Percentiles rank a stretch among this genome's conserved stretches.
Evolutionary conservation across 148 eudicot species (phyloP).

Genomic region (Rhododendron williamsianum): DNA sequence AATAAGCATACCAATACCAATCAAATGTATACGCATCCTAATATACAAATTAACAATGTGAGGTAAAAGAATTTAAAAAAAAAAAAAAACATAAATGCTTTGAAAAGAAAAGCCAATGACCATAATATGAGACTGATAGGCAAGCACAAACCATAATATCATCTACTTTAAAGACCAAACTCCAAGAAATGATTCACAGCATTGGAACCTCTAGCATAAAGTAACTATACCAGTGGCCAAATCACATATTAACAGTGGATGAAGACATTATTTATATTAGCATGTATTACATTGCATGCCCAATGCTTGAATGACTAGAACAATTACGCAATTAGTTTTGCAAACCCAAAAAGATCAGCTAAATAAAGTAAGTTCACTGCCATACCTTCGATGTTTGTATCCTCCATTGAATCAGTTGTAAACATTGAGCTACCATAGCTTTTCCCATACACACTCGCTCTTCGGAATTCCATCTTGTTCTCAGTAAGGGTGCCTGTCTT

Average conservation of each 20-base stretch:
- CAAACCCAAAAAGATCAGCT: not conserved
- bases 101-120: not conserved
- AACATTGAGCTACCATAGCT: conserved; percentile 42
- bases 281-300: not conserved
- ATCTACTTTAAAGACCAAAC: not conserved
- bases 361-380: conserved; percentile 6
- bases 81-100: not conserved
- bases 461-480: conserved; percentile 89
- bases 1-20: not conserved
- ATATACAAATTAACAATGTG: not conserved
- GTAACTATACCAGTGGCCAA: not conserved
- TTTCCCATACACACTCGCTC: conserved; percentile 74
- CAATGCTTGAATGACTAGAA: not conserved
- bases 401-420: conserved; percentile 24
- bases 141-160: not conserved
- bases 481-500: conserved; percentile 96
- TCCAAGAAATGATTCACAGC: not conserved
- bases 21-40: not conserved
- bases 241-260: not conserved
- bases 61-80: not conserved
- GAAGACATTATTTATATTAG: not conserved
- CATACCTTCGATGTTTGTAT: conserved; percentile 44
- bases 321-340: not conserved
- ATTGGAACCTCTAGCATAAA: not conserved
- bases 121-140: not conserved